phyloP scores from a whole-genome alignment of 108 stramenopile species.

The Cylindrotheca fusiformis region DNA sequence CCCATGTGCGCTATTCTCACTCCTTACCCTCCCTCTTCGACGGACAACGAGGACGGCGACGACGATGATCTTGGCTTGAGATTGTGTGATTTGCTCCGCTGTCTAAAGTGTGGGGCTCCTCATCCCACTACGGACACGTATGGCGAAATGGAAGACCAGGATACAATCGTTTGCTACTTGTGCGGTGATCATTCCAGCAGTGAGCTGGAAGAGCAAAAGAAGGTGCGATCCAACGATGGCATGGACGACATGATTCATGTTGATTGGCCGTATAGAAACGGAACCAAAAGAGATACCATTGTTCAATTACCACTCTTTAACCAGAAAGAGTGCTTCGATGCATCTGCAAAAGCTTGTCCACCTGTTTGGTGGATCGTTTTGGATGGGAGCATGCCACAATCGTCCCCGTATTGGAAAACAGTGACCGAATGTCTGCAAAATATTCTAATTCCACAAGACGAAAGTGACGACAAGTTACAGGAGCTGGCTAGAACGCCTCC shows the following conservation, averaged over 20 bases:
- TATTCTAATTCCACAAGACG: background rate
- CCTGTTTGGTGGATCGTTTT: conserved; percentile 55
- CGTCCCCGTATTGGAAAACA: conserved; percentile 33
- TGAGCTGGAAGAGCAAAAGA: conserved; percentile 24
- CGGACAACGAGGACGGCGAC: background rate
- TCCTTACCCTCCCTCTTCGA: conserved; percentile 6
- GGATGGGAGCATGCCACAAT: conserved; percentile 28
- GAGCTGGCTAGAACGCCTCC: conserved; percentile 21
- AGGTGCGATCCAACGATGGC: conserved; percentile 8
- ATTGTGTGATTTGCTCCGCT: conserved; percentile 3
- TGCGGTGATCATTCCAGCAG: conserved; percentile 37
- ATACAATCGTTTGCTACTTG: conserved; percentile 35
- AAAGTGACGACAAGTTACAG: no score
- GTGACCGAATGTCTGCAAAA: conserved; percentile 4
- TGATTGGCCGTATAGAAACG: background rate
- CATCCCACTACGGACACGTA: conserved; percentile 41
- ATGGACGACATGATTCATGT: background rate
- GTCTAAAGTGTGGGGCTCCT: conserved; percentile 54
- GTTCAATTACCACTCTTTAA: background rate
- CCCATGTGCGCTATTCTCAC: conserved; percentile 38
- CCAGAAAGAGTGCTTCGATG: background rate
- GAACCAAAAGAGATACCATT: background rate
- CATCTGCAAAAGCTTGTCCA: conserved; percentile 47
- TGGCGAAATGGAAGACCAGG: conserved; percentile 4
- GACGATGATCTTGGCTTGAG: background rate